Conservation (phyloP, 306 rosid genomes). For the Herpetospermum pedunculosum region DNA sequence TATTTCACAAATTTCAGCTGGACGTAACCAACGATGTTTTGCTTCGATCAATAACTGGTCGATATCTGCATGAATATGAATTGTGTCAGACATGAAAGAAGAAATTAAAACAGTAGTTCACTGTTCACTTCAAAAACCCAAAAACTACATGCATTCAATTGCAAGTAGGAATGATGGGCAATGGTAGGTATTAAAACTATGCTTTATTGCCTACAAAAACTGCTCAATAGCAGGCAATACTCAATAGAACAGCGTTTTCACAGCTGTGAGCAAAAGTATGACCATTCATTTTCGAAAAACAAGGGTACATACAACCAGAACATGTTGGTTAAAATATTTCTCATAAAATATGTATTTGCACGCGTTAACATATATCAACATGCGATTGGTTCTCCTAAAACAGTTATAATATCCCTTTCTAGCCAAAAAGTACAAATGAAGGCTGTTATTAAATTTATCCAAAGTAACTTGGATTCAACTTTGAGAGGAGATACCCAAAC, state of each 20-base stretch:
- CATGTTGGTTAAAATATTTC: background rate
- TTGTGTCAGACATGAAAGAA: constrained; percentile 8
- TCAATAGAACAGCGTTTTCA: background rate
- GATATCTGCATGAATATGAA: constrained; percentile 43
- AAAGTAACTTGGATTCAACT: background rate
- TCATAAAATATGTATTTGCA: background rate
- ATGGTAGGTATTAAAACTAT: background rate
- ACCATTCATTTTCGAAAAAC: too few species aligned
- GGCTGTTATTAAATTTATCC: background rate
- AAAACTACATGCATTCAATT: background rate
- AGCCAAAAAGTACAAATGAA: background rate
- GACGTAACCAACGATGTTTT: constrained; percentile 79
- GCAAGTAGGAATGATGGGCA: background rate
- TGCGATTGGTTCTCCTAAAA: background rate
- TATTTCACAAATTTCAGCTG: constrained; percentile 96
- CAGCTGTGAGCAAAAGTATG: background rate
- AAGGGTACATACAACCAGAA: background rate
- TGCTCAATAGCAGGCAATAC: background rate
- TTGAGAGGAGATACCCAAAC: background rate
- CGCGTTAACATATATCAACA: background rate
- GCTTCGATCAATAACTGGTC: constrained; percentile 63
- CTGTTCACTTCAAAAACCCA: background rate
- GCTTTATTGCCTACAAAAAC: background rate
- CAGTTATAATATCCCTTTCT: background rate
- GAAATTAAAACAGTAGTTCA: background rate